phyloP scores from a whole-genome alignment of 331 rosid species.

The Rosa hybrid region DNA sequence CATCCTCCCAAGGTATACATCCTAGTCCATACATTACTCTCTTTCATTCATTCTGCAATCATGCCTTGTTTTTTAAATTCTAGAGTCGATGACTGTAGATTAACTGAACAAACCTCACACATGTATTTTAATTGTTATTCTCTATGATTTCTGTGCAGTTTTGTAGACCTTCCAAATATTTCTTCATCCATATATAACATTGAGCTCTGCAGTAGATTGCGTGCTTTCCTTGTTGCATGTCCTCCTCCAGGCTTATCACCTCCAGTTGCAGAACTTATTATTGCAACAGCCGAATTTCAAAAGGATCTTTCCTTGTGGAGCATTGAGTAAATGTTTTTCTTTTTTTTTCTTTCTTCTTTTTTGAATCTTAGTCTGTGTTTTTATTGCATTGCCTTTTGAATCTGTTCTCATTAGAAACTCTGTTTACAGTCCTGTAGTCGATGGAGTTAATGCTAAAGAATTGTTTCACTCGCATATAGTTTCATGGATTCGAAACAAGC shows the following conservation, averaged over 20 bases:
- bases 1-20: constrained; percentile 37
- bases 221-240: constrained; percentile 28
- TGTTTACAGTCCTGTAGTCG: constrained; percentile 26
- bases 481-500: constrained; percentile 41
- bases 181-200: constrained; percentile 36
- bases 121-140: not conserved
- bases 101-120: not conserved
- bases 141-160: constrained; percentile 22
- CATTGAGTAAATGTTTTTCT: constrained; percentile 27
- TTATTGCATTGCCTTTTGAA: not conserved
- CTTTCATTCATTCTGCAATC: not conserved
- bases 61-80: not conserved
- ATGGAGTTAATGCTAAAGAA: constrained; percentile 41
- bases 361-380: not conserved
- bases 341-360: not conserved
- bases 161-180: constrained; percentile 34
- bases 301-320: constrained; percentile 36
- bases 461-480: constrained; percentile 32
- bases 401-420: not conserved
- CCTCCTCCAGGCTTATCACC: constrained; percentile 31
- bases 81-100: not conserved
- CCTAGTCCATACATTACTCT: not conserved
- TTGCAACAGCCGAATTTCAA: constrained; percentile 32
- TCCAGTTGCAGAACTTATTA: constrained; percentile 34
- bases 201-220: constrained; percentile 34